These are phyloP conservation scores for Pichia sporocuriosa DNA, from an alignment of 805 yeast species.

Conservation along the genomic window DNA sequence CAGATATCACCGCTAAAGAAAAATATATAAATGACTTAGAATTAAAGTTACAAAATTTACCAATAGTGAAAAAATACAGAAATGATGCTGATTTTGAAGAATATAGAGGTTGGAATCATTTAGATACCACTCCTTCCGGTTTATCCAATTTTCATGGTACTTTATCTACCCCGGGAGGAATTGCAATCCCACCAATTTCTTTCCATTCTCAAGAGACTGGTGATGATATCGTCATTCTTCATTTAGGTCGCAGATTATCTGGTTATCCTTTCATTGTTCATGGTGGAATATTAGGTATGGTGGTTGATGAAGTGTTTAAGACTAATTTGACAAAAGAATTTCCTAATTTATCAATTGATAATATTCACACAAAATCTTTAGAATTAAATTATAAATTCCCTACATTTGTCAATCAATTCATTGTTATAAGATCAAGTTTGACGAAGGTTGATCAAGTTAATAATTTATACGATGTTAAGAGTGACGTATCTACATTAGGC, in stretches of 20 bases:
- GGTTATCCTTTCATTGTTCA: conserved; percentile 87
- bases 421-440: conserved; percentile 53
- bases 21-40: conserved; percentile 34
- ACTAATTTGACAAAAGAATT: conserved; percentile 19
- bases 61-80: conserved; percentile 43
- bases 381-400: conserved; percentile 59
- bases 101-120: conserved; percentile 36
- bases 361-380: conserved; percentile 39
- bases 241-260: conserved; percentile 68
- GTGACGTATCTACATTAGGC: conserved; percentile 45
- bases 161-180: conserved; percentile 68
- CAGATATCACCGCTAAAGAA: conserved; percentile 19
- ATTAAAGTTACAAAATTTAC: conserved; percentile 40
- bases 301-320: conserved; percentile 70
- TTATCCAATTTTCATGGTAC: conserved; percentile 35
- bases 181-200: conserved; percentile 65
- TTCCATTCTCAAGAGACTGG: conserved; percentile 50
- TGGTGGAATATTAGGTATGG: conserved; percentile 81
- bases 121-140: conserved; percentile 31
- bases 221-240: conserved; percentile 62
- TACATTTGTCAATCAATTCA: conserved; percentile 70
- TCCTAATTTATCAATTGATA: conserved; percentile 18
- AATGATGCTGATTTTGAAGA: conserved; percentile 32
- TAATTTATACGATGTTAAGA: conserved; percentile 37
- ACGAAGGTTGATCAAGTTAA: conserved; percentile 22